A percentile compares a stretch with the other conserved stretches of the same genome.
Conservation (phyloP, 2,329 filamentous ascomycete species). For the Cordyceps tenuipes region DNA sequence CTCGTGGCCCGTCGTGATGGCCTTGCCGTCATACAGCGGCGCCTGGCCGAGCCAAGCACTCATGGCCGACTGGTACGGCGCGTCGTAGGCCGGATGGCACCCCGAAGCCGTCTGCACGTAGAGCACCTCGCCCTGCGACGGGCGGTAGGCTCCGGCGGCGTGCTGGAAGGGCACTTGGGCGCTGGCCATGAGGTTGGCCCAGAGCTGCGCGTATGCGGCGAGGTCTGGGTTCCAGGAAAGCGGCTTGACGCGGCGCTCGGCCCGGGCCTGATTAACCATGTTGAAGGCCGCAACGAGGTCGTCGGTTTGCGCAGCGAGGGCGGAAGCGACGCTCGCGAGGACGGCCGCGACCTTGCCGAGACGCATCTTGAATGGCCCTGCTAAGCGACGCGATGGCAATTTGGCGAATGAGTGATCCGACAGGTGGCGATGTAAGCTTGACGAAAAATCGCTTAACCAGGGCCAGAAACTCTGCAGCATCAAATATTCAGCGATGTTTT, state of each 20-base stretch:
- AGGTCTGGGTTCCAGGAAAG: conserved; percentile 24
- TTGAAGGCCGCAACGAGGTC: conserved; percentile 20
- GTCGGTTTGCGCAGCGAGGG: conserved; percentile 14
- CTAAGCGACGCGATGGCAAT: background rate
- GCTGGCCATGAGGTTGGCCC: conserved; percentile 26
- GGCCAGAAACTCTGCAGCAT: background rate
- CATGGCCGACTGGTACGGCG: conserved; percentile 23
- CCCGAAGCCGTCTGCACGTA: conserved; percentile 23
- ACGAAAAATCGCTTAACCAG: no score
- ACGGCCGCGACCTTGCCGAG: conserved; percentile 9
- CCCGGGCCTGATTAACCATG: conserved; percentile 25
- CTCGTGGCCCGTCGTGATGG: conserved; percentile 25
- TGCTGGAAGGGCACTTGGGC: conserved; percentile 24
- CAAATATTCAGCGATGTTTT: background rate
- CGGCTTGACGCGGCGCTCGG: conserved; percentile 20
- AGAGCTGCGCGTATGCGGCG: conserved; percentile 25
- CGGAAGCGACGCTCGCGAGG: conserved; percentile 8
- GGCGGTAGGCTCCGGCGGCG: conserved; percentile 22
- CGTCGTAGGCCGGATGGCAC: conserved; percentile 22
- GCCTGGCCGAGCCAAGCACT: conserved; percentile 25
- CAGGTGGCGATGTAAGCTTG: background rate
- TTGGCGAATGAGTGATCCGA: no score
- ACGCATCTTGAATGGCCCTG: background rate
- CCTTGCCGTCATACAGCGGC: conserved; percentile 22
- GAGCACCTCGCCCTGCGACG: conserved; percentile 27